phyloP scores from a whole-genome alignment of 1,284 basidiomycete genomes.

The Trichosporon ovoides region DNA sequence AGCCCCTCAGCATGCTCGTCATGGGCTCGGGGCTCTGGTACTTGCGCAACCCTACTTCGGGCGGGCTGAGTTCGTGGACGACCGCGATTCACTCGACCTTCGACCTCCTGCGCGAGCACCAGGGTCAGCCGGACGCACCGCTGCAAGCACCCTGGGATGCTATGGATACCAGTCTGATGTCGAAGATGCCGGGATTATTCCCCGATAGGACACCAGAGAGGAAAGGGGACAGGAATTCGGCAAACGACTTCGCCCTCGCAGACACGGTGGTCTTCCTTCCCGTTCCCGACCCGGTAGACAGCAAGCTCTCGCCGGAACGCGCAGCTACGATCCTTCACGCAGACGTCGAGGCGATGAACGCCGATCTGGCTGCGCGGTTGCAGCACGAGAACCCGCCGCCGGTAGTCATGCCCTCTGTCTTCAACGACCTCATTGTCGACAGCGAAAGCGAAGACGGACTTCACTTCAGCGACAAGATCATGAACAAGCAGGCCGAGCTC shows the following conservation, averaged over 20 bases:
- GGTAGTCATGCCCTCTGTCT: slow-evolving; percentile 63
- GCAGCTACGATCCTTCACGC: slow-evolving; percentile 63
- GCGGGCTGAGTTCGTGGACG: slow-evolving; percentile 71
- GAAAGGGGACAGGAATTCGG: not conserved
- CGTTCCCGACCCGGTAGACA: slow-evolving; percentile 69
- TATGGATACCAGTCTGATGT: slow-evolving; percentile 19
- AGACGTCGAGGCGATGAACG: slow-evolving; percentile 83
- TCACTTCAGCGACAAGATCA: slow-evolving; percentile 64
- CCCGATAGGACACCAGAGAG: slow-evolving; percentile 1
- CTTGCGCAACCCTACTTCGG: slow-evolving; percentile 65
- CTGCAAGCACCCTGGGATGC: slow-evolving; percentile 42
- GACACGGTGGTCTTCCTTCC: slow-evolving; percentile 59
- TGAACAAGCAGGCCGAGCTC: slow-evolving; percentile 67
- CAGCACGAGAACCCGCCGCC: slow-evolving; percentile 45
- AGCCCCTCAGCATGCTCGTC: slow-evolving; percentile 62
- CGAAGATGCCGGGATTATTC: slow-evolving; percentile 12
- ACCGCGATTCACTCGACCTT: slow-evolving; percentile 63
- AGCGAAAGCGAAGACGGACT: slow-evolving; percentile 74
- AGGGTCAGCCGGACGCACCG: slow-evolving; percentile 36
- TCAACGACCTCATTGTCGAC: slow-evolving; percentile 69
- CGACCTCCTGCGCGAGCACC: slow-evolving; percentile 50
- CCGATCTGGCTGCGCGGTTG: slow-evolving; percentile 67
- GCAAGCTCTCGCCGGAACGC: slow-evolving; percentile 60
- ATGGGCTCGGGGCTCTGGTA: slow-evolving; percentile 84
- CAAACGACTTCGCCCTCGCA: slow-evolving; percentile 12